phyloP scores from a whole-genome alignment of 2,329 filamentous ascomycete species.

The Phialemonium atrogriseum region DNA sequence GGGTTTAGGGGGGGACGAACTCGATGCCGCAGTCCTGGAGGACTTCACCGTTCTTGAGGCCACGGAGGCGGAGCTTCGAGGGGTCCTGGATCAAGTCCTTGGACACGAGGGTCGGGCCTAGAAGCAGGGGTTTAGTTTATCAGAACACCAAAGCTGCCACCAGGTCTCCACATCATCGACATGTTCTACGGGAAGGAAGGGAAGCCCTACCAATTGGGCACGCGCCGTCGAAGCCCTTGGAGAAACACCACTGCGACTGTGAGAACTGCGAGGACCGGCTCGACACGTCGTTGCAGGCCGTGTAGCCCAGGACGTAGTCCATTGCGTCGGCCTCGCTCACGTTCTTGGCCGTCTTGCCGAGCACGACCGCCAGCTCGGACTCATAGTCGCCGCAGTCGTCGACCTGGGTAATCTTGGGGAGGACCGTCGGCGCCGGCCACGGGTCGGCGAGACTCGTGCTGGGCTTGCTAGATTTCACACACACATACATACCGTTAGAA shows the following conservation, averaged over 20 bases:
- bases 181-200: too few relatives aligned
- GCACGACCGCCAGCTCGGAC: constrained; percentile 48
- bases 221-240: constrained; percentile 49
- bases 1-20: constrained; percentile 6
- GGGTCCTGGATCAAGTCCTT: constrained; percentile 31
- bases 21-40: constrained; percentile 32
- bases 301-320: constrained; percentile 54
- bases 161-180: too few relatives aligned
- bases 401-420: constrained; percentile 44
- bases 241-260: constrained; percentile 48
- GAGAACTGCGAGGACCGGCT: constrained; percentile 47
- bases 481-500: neutral
- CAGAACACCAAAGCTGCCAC: too few relatives aligned
- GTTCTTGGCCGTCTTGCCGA: constrained; percentile 43
- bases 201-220: too few relatives aligned
- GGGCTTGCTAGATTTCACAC: constrained; percentile 37
- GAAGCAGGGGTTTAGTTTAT: too few relatives aligned
- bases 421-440: constrained; percentile 38
- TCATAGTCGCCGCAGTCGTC: constrained; percentile 51
- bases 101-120: constrained; percentile 43
- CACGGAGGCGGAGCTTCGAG: constrained; percentile 28
- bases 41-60: constrained; percentile 40
- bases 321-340: constrained; percentile 47
- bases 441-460: constrained; percentile 44
- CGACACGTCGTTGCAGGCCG: constrained; percentile 50